phyloP scores from a whole-genome alignment of 2,329 filamentous ascomycete genomes.

The Tolypocladium ophioglossoides region DNA sequence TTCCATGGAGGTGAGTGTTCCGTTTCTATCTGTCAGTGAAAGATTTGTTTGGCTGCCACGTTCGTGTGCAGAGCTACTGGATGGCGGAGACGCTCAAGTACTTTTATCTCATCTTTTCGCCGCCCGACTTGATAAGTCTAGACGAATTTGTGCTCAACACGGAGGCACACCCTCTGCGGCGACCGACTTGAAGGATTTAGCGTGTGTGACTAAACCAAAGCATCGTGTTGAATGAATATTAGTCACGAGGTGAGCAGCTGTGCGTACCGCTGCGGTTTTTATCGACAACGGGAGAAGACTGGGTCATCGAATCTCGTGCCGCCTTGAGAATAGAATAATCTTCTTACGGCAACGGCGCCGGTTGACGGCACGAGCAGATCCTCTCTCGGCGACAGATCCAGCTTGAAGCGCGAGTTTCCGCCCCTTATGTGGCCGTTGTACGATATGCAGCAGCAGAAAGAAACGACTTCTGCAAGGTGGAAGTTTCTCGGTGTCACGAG shows the following conservation, averaged over 20 bases:
- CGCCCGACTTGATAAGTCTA: conserved; percentile 51
- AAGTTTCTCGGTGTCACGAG: neutral
- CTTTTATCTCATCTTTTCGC: conserved; percentile 61
- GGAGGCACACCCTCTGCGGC: conserved; percentile 21
- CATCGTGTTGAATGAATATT: neutral
- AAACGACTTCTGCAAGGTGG: neutral
- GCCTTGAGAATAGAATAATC: neutral
- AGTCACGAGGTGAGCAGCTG: neutral
- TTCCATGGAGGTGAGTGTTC: conserved; percentile 43
- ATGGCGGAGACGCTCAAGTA: conserved; percentile 66
- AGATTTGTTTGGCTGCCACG: neutral
- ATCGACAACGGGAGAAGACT: neutral
- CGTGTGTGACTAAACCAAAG: neutral
- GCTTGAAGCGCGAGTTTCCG: neutral
- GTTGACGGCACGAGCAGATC: neutral
- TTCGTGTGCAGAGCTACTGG: conserved; percentile 53
- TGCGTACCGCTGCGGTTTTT: neutral
- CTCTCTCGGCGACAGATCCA: neutral
- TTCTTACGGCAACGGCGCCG: neutral
- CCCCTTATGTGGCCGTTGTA: neutral
- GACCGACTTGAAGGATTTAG: neutral
- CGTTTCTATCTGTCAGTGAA: conserved; percentile 7
- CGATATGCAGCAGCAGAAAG: neutral
- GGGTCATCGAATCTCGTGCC: neutral
- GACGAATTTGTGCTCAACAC: conserved; percentile 57